A percentile compares a stretch with the other conserved stretches of the same genome.
Conservation (phyloP, 2,329 filamentous ascomycete species). For the Paraconiothyrium sp. region DNA sequence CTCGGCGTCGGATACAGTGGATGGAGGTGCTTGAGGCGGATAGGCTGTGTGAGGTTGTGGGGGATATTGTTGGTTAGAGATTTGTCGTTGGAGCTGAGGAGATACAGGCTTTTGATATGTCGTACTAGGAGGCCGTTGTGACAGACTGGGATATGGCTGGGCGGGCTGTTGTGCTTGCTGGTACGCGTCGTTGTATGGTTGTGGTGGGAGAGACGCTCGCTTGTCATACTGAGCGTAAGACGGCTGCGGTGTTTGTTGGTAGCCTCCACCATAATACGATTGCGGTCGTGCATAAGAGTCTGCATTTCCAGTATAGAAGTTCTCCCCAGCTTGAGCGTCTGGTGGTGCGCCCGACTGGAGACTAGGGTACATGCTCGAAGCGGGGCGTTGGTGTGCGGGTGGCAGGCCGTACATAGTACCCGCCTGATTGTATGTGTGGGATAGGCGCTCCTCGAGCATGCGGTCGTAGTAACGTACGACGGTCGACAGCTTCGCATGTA, state of each 20-base stretch:
- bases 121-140: conserved; percentile 37
- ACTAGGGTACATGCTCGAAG: conserved; percentile 74
- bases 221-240: conserved; percentile 50
- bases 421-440: conserved; percentile 89
- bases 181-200: conserved; percentile 42
- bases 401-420: conserved; percentile 53
- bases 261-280: conserved; percentile 61
- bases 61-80: conserved; percentile 46
- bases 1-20: conserved; percentile 44
- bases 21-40: conserved; percentile 45
- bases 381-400: conserved; percentile 51
- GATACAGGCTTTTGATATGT: conserved; percentile 45
- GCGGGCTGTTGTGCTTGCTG: conserved; percentile 47
- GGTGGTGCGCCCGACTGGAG: conserved; percentile 55
- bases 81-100: conserved; percentile 49
- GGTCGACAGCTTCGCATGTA: conserved; percentile 94
- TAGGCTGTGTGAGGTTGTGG: conserved; percentile 42
- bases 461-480: conserved; percentile 97
- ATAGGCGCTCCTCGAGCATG: conserved; percentile 95
- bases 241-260: conserved; percentile 51
- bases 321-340: conserved; percentile 70
- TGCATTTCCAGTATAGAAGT: conserved; percentile 79
- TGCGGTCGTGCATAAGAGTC: conserved; percentile 61
- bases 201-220: conserved; percentile 39
- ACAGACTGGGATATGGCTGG: conserved; percentile 47